Base-by-base conservation (phyloP, 352 stramenopile genomes). In the Phytophthora sansomeana region DNA sequence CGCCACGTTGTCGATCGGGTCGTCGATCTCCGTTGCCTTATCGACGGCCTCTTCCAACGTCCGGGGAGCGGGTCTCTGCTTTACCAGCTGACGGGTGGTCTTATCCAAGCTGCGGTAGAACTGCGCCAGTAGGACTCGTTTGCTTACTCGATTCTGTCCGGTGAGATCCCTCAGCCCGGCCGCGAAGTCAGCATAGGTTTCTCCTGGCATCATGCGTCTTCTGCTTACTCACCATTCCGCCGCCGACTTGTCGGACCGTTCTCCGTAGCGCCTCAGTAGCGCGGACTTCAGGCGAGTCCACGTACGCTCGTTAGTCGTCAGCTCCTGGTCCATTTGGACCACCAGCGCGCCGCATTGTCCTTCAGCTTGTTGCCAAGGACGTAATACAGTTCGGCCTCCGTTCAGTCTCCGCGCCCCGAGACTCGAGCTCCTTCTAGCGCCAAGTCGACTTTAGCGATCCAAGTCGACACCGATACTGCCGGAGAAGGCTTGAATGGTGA, bases 91-190 rank as follows among this genome's bases (percentile, higher is more conserved):
- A 1, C 41, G 13, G 4, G 41, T 48, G 1, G 41, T 48, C 41
- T 28, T 48, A 11, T 48, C 41, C 41, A 48, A 19, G 16, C 21
- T 48, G 41, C n/a, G 41, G 41, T 48, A 48, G 7, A 48, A 30
- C 11, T 30, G 41, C 4, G 19, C n/a, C 4, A 30, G 19, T 19
- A 48, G 21, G 6, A 30, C 41, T 4, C 41, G 17, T 10, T 48
- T 19, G 11, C 41, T 48, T 19, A 30, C 41, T 8, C 30, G 13
- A 19, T 48, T 48, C 8, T 30, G 17, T 9, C 41, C 41, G 6
- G 41, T 48, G 17, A 48, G 19, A 16, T 48, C 41, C 4, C 21
- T 9, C n/a, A 48, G 9, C 1, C 41, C 41, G 7, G 41, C 41
- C 19, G 19, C 41, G 14, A 48, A 48, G 17, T 48, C 41, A 3